Evolutionary conservation across 2,329 filamentous ascomycete genomes (phyloP).

Genomic region (Tolypocladium sp.): DNA sequence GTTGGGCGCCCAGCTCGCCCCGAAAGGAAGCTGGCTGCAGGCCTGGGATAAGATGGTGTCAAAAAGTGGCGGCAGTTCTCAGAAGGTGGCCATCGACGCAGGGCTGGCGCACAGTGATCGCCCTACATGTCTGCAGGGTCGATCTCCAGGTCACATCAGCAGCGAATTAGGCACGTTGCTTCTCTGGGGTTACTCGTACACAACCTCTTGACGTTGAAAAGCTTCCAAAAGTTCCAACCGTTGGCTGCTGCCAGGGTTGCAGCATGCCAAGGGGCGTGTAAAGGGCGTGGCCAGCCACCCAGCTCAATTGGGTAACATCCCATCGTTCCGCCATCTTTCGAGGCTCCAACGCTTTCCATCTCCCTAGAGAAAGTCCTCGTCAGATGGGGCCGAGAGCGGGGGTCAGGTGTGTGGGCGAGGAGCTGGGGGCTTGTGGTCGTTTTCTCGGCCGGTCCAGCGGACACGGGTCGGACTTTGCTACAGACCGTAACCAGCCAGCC

Average conservation of each 20-base stretch:
- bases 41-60: background rate
- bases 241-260: background rate
- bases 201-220: background rate
- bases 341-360: background rate
- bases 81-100: background rate
- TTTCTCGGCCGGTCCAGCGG: background rate
- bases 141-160: slow-evolving; percentile 1
- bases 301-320: background rate
- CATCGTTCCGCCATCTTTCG: background rate
- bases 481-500: background rate
- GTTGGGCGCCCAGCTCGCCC: background rate
- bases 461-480: background rate
- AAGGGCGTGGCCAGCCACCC: background rate
- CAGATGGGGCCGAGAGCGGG: background rate
- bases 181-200: background rate
- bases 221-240: slow-evolving; percentile 2
- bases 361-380: background rate
- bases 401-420: background rate
- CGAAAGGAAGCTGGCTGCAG: background rate
- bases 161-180: background rate
- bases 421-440: background rate
- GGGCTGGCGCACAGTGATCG: background rate
- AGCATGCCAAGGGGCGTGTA: background rate
- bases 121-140: background rate
- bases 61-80: background rate